Percentiles rank a stretch among this genome's conserved stretches.
phyloP scores from a whole-genome alignment of 2,329 filamentous ascomycete genomes.

The Trichoderma sp. region DNA sequence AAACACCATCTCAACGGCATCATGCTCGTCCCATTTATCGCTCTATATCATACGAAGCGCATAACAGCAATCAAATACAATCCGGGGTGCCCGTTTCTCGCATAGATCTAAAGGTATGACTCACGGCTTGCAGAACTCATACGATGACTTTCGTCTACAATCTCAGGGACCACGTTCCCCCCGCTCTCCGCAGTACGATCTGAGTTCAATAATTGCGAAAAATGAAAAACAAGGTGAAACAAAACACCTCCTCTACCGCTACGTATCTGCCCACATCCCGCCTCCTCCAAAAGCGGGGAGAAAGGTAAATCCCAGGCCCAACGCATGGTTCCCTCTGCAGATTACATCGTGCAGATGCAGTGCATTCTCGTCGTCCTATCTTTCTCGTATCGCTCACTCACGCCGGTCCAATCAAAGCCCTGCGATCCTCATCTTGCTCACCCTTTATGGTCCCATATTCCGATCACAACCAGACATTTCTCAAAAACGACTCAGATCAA shows the following conservation, averaged over 20 bases:
- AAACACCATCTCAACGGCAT: background rate
- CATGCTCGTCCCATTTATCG: background rate
- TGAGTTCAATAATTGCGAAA: background rate
- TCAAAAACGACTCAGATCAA: background rate
- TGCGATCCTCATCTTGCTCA: background rate
- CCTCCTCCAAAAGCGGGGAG: constrained; percentile 6
- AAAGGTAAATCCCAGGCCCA: background rate
- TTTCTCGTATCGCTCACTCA: background rate
- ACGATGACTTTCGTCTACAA: background rate
- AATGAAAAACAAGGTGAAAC: background rate
- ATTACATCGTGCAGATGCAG: background rate
- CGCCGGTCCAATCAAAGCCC: background rate
- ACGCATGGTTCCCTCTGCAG: background rate
- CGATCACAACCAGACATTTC: background rate
- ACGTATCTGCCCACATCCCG: background rate
- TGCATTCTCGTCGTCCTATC: background rate
- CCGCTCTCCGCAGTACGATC: background rate
- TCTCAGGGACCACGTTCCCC: background rate
- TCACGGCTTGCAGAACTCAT: background rate
- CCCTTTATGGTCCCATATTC: background rate
- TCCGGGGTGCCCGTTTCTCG: background rate
- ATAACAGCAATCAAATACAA: background rate
- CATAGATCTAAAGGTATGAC: background rate
- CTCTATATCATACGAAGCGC: background rate
- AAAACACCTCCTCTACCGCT: background rate